These are phyloP conservation scores for Balansia obtecta DNA, from an alignment of 2,329 filamentous ascomycete genomes.

Conservation along the genomic window DNA sequence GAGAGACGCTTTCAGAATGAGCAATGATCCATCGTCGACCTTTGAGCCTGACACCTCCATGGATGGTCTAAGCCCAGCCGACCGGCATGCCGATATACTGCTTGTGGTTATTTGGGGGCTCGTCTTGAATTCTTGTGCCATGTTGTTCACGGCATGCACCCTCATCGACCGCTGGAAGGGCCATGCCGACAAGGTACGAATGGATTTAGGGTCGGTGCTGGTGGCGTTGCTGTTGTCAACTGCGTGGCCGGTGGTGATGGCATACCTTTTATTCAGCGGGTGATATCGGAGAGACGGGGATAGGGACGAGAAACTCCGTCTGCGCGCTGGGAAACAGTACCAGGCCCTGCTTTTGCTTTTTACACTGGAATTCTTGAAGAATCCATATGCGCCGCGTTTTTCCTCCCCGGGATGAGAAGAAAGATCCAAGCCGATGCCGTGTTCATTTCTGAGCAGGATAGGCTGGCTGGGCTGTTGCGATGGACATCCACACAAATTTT, in stretches of 20 bases:
- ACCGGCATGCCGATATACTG: constrained; percentile 18
- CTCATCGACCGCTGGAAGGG: constrained; percentile 31
- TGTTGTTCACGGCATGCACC: constrained; percentile 29
- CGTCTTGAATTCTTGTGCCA: constrained; percentile 25
- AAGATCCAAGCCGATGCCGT: too few relatives aligned
- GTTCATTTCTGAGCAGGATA: too few relatives aligned
- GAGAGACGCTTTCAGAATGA: constrained; percentile 16
- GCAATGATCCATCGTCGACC: constrained; percentile 26
- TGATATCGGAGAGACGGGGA: neutral
- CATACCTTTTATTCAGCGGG: constrained; percentile 17
- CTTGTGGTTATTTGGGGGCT: constrained; percentile 22
- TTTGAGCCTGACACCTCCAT: constrained; percentile 25
- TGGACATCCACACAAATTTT: neutral
- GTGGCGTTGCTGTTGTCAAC: constrained; percentile 21
- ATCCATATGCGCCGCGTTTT: neutral
- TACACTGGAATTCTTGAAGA: neutral
- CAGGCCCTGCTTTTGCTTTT: neutral
- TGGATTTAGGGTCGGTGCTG: constrained; percentile 16
- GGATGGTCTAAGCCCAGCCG: constrained; percentile 19
- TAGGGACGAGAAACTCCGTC: neutral
- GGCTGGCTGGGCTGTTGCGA: neutral
- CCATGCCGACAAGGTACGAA: constrained; percentile 20
- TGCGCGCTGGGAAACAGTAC: too few relatives aligned
- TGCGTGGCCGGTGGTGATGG: constrained; percentile 24
- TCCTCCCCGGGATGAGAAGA: too few relatives aligned